phyloP scores from a whole-genome alignment of 495 filamentous ascomycete genomes.

The Aspergillus ostianus region DNA sequence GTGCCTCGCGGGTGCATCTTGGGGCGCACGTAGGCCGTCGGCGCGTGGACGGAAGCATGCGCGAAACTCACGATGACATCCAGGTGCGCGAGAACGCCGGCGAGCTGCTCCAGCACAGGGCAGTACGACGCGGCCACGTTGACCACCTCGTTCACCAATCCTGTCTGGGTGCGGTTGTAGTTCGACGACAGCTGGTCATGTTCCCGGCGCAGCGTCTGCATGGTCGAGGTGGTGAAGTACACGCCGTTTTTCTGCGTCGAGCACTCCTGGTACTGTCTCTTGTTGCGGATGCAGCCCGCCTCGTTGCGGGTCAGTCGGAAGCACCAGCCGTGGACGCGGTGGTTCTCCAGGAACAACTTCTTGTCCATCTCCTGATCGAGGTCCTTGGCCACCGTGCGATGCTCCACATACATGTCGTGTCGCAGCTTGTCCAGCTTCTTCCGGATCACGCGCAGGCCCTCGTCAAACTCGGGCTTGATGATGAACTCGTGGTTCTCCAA shows the following conservation, averaged over 20 bases:
- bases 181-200: constrained; percentile 92
- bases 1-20: constrained; percentile 88
- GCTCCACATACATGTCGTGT: constrained; percentile 81
- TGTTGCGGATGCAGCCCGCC: constrained; percentile 89
- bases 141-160: constrained; percentile 90
- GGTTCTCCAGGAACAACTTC: constrained; percentile 97
- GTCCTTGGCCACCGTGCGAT: constrained; percentile 71
- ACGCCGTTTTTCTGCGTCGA: constrained; percentile 99
- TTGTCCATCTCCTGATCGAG: constrained; percentile 94
- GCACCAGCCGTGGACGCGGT: constrained; percentile 94
- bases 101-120: constrained; percentile 87
- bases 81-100: constrained; percentile 85
- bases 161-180: constrained; percentile 93
- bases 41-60: constrained; percentile 91
- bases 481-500: constrained; percentile 97
- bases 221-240: constrained; percentile 88
- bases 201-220: constrained; percentile 81
- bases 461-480: constrained; percentile 98
- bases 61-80: constrained; percentile 97
- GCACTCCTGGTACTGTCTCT: constrained; percentile 86
- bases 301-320: constrained; percentile 91
- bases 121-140: constrained; percentile 91
- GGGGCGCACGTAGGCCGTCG: constrained; percentile 84
- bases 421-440: constrained; percentile 86
- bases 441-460: constrained; percentile 79